Conservation (phyloP, 2,329 filamentous ascomycete genomes). For the Venturia asperata region DNA sequence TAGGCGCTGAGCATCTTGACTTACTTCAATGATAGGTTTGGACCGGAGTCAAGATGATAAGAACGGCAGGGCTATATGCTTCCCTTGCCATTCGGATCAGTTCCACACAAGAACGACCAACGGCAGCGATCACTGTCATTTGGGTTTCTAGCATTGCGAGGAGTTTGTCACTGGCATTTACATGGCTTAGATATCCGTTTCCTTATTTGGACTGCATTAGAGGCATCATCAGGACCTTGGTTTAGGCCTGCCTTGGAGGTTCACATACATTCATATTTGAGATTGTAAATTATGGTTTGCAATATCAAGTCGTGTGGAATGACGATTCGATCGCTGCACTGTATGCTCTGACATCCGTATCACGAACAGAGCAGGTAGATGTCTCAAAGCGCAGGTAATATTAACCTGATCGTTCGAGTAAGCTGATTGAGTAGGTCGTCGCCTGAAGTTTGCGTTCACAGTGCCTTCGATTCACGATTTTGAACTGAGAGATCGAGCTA, state of each 20-base stretch:
- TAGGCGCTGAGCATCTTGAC: constrained; percentile 23
- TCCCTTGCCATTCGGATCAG: not conserved
- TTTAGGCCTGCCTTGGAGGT: not conserved
- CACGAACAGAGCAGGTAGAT: not conserved
- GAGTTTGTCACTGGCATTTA: not conserved
- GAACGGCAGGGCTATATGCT: not conserved
- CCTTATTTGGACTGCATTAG: not conserved
- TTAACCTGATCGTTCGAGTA: not conserved
- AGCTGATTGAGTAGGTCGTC: not conserved
- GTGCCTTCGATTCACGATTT: no score
- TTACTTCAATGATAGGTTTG: not conserved
- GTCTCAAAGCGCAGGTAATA: not conserved
- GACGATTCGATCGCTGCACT: not conserved
- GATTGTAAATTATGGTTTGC: not conserved
- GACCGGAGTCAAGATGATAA: not conserved
- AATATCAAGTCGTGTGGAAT: not conserved
- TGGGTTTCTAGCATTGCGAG: not conserved
- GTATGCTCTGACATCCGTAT: not conserved
- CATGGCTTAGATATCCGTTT: not conserved
- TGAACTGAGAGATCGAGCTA: no score
- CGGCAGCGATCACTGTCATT: not conserved
- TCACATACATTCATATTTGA: not conserved
- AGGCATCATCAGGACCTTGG: not conserved
- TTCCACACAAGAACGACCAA: not conserved
- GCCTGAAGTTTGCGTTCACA: not conserved